These are phyloP conservation scores for Jatropha multifida DNA, from an alignment of 441 rosid species.

Conservation along the genomic window DNA sequence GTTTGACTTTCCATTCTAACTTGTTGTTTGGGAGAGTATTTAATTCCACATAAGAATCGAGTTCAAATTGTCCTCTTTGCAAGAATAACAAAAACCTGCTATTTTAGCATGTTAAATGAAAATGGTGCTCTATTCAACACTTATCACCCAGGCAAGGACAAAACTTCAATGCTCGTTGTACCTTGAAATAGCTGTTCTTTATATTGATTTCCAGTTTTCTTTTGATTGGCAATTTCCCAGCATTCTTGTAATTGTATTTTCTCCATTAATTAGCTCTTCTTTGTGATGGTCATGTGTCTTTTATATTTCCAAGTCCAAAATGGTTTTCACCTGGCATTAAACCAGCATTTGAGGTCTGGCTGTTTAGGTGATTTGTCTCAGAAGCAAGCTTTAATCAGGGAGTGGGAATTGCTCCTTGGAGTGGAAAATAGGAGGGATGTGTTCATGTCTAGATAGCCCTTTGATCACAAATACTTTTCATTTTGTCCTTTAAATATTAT, in stretches of 20 bases:
- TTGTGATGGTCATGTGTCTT: too few relatives aligned
- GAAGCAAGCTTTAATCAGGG: slow-evolving; percentile 1
- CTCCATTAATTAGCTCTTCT: background rate
- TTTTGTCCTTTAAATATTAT: slow-evolving; percentile 17
- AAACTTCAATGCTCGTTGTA: background rate
- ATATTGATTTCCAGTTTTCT: too few relatives aligned
- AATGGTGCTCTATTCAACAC: background rate
- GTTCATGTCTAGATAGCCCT: background rate
- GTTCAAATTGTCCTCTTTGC: background rate
- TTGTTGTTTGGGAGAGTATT: slow-evolving; percentile 4
- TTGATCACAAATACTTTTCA: background rate
- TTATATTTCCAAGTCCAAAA: background rate
- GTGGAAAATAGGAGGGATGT: background rate
- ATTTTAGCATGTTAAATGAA: slow-evolving; percentile 1
- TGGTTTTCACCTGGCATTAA: background rate
- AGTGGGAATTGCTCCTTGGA: background rate
- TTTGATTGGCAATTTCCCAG: background rate
- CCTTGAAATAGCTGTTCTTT: background rate
- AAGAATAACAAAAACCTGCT: background rate
- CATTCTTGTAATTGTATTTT: background rate
- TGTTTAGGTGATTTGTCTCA: background rate
- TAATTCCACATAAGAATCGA: background rate
- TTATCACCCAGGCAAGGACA: background rate
- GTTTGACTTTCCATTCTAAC: background rate
- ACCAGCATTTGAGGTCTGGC: background rate